A percentile compares a stretch with the other conserved stretches of the same genome.
phyloP scores from a whole-genome alignment of 306 rosid species.

The Sicyos edulis region DNA sequence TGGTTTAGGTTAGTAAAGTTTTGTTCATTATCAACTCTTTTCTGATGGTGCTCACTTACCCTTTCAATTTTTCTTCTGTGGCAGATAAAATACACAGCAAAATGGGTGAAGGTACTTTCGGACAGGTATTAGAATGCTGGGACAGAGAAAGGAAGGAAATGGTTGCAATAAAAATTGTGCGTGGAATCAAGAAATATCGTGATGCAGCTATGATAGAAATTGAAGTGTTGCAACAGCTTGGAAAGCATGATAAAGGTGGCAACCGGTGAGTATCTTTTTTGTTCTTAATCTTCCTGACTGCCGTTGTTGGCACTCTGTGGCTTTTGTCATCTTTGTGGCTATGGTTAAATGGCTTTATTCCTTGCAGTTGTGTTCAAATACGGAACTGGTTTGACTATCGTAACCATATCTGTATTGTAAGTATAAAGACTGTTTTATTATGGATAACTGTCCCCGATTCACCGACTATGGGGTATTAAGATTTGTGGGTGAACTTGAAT shows the following conservation, averaged over 20 bases:
- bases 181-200: constrained; percentile 78
- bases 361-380: constrained; percentile 99
- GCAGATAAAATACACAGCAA: constrained; percentile 80
- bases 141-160: constrained; percentile 82
- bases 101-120: constrained; percentile 99
- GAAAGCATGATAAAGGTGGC: constrained; percentile 84
- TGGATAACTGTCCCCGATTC: constrained; percentile 81
- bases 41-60: not conserved
- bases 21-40: not conserved
- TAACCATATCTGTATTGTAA: constrained; percentile 99
- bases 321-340: constrained; percentile 29
- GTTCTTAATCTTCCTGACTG: not conserved
- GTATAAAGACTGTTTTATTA: constrained; percentile 74
- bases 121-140: constrained; percentile 97
- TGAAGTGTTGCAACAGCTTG: constrained; percentile 86
- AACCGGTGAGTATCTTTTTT: constrained; percentile 54
- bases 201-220: constrained; percentile 99
- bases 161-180: constrained; percentile 90
- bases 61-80: not conserved
- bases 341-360: constrained; percentile 81
- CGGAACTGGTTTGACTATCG: too few species aligned
- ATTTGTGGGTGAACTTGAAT: constrained; percentile 69
- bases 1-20: not conserved
- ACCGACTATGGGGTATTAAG: constrained; percentile 65
- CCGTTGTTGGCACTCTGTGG: not conserved